phyloP scores from a whole-genome alignment of 139 green algal genomes.

The Mesotaenium endlicherianum region DNA sequence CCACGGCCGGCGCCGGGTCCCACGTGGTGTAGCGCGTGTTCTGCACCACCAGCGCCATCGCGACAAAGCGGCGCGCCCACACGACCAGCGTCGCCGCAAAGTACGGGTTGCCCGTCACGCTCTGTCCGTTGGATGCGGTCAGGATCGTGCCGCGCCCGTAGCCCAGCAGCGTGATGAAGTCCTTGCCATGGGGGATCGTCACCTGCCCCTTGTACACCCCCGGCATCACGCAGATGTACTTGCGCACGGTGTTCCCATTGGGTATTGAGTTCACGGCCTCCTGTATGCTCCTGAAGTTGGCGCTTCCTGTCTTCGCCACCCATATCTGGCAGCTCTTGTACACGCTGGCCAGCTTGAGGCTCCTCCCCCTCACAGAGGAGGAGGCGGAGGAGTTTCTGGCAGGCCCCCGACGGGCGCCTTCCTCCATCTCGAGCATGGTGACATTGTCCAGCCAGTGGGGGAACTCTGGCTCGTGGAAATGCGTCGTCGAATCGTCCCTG shows the following conservation, averaged over 20 bases:
- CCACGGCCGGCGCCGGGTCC: conserved; percentile 4
- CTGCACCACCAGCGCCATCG: neutral
- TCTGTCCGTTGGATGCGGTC: neutral
- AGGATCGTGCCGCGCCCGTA: neutral
- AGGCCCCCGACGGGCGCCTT: too few relatives aligned
- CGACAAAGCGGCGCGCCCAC: neutral
- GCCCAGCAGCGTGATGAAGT: conserved; percentile 21
- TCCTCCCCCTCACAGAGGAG: too few relatives aligned
- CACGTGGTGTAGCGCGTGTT: neutral
- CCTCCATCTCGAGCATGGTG: too few relatives aligned
- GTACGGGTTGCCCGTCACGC: neutral
- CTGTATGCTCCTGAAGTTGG: conserved; percentile 24
- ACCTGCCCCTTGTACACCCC: conserved; percentile 16
- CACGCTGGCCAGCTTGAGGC: too few relatives aligned
- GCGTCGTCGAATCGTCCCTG: too few relatives aligned
- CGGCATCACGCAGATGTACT: conserved; percentile 15
- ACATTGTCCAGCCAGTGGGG: too few relatives aligned
- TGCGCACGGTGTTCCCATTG: neutral
- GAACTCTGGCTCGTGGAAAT: too few relatives aligned
- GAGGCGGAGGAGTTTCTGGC: too few relatives aligned
- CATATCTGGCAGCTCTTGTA: neutral
- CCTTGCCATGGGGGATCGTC: neutral
- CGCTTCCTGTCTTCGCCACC: neutral
- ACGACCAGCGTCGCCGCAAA: conserved; percentile 13
- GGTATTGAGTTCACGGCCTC: conserved; percentile 9